Base-by-base conservation (phyloP, 208 protist species). In the Novymonas esmeraldas region DNA sequence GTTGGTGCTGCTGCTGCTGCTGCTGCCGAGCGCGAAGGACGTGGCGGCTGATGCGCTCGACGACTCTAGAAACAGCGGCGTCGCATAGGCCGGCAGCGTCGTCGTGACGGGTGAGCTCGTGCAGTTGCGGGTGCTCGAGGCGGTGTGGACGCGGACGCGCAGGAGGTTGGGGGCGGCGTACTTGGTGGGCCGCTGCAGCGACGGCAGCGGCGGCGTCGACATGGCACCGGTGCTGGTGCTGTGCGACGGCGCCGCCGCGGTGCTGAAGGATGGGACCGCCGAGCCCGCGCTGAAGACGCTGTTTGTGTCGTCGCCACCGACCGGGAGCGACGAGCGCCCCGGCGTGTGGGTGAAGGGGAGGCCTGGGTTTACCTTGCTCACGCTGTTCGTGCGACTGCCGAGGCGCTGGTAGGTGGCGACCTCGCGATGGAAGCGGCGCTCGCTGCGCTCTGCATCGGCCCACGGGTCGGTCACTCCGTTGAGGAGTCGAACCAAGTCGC, bases 401-500 rank as follows among this genome's bases (percentile, higher is more conserved):
- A 52, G 51, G 28, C 42, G 36, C 34, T 63, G 44, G 55, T 76
- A 59, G 39, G 39, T 28, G 16, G 31, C 51, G 42, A 38, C 54
- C 57, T 64, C 56, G 16, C 44, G 34, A 50, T 64, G 76, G 45
- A 76, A 70, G 6, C 51, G 49, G 20, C 36, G 67, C 56, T 80
- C 69, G 29, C 59, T 72, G 44, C 73, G 66, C 63, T 75, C 67
- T 31, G 73, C 77, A 16, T 79, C 64, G 24, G 36, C 16, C 46
- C 78, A 70, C 28, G 81, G 74, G 13, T 74, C 58, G 24, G 45
- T 28, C 13, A 54, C 49, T 28, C 49, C 36, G 34, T 38, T 33
- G 38, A 64, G 51, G 28, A 87, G 56, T 49, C 70, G 57, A 49
- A 83, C 61, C 24, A 85, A 22, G 20, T 76, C 63, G 42, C 49